Conservation (phyloP, 305 asterid species). For the Fraxinus dipetala region DNA sequence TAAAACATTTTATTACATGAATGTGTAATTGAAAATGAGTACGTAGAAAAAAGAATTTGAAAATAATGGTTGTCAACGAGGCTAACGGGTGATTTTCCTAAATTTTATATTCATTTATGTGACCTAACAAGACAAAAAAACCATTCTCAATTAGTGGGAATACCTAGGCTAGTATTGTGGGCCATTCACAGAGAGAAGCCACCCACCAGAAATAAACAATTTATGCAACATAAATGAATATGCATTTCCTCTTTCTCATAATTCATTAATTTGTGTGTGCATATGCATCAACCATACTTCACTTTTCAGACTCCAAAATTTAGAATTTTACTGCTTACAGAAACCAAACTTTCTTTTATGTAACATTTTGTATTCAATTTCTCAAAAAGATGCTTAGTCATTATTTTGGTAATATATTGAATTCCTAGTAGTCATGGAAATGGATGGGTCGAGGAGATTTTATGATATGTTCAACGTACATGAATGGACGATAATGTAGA, state of each 20-base stretch:
- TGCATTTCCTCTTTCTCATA: constrained; percentile 14
- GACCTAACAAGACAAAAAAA: constrained; percentile 44
- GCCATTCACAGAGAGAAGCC: constrained; percentile 22
- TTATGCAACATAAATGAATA: constrained; percentile 20
- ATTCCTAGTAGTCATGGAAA: neutral
- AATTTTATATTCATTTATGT: neutral
- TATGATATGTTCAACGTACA: neutral
- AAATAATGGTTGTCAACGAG: neutral
- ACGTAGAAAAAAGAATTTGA: too few species aligned
- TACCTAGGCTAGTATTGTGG: constrained; percentile 28
- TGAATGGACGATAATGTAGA: neutral
- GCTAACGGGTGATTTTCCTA: neutral
- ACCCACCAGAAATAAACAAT: constrained; percentile 24
- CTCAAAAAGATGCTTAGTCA: neutral
- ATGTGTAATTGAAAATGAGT: too few species aligned
- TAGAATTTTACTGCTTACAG: neutral
- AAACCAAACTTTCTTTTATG: neutral
- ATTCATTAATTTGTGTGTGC: neutral
- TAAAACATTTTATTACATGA: too few species aligned
- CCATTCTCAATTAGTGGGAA: constrained; percentile 34
- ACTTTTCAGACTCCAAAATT: neutral
- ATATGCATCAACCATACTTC: neutral
- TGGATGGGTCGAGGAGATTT: neutral
- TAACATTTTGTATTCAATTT: neutral
- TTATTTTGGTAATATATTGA: neutral